A percentile compares a stretch with the other conserved stretches of the same genome.
Evolutionary conservation across 2,329 filamentous ascomycete species (phyloP).

Genomic region (Tolypocladium pustulatum): DNA sequence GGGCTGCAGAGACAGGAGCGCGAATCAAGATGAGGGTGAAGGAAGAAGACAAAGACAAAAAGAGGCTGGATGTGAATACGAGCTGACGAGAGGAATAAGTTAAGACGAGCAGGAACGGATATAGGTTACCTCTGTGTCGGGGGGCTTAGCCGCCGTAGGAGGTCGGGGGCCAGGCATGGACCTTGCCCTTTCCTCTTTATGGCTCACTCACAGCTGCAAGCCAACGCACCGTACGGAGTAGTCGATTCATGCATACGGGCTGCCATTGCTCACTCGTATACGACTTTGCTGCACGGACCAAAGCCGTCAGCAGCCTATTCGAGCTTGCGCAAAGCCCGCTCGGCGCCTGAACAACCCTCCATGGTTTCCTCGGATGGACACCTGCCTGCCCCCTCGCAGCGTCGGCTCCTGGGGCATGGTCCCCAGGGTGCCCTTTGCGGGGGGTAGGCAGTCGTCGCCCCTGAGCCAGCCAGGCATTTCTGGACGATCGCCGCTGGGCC

Average conservation of each 20-base stretch:
- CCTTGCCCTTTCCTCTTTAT: background rate
- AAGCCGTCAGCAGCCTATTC: background rate
- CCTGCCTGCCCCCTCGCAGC: background rate
- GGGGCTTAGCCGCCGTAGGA: background rate
- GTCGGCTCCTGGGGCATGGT: background rate
- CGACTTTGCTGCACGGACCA: background rate
- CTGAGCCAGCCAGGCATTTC: background rate
- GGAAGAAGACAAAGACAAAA: background rate
- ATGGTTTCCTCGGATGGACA: background rate
- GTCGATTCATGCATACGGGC: background rate
- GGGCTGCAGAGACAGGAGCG: background rate
- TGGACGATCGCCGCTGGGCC: background rate
- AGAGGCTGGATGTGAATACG: background rate
- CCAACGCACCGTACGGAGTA: background rate
- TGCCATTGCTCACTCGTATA: background rate
- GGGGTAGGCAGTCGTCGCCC: background rate
- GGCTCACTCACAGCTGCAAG: background rate
- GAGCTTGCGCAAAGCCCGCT: background rate
- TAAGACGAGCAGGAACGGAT: background rate
- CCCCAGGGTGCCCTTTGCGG: background rate
- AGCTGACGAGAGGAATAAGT: background rate
- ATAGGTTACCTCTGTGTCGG: background rate
- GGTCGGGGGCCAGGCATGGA: background rate
- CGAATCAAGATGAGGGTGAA: background rate
- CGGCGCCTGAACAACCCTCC: background rate